Evolutionary conservation across 1,284 basidiomycete genomes (phyloP).

Genomic region (Ganoderma lucidum): DNA sequence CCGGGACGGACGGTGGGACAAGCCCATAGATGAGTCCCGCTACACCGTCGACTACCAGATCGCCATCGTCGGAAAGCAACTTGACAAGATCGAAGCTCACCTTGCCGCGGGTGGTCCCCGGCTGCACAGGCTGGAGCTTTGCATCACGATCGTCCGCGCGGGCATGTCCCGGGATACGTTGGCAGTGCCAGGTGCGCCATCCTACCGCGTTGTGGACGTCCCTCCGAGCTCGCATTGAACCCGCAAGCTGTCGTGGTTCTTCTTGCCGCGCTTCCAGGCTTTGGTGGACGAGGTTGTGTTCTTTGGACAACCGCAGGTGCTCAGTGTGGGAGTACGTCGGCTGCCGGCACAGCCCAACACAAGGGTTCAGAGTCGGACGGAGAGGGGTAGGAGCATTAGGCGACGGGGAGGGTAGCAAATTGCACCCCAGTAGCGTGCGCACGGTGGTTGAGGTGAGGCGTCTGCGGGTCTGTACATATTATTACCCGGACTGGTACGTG

Average conservation of each 20-base stretch:
- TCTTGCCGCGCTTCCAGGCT: not conserved
- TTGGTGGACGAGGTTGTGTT: not conserved
- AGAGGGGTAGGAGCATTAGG: not conserved
- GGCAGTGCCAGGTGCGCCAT: not conserved
- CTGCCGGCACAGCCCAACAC: not conserved
- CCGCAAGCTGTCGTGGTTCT: not conserved
- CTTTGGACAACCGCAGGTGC: not conserved
- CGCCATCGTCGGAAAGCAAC: not conserved
- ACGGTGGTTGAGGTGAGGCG: not conserved
- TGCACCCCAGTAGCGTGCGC: not conserved
- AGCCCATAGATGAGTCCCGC: not conserved
- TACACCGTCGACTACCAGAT: not conserved
- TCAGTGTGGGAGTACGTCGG: not conserved
- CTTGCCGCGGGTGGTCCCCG: not conserved
- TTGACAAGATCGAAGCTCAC: not conserved
- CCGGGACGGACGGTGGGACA: not conserved
- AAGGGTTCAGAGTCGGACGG: not conserved
- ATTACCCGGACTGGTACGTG: not conserved
- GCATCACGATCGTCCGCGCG: not conserved
- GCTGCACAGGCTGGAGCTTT: not conserved
- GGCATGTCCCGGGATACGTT: not conserved
- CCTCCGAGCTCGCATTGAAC: conserved; percentile 1
- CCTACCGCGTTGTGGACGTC: not conserved
- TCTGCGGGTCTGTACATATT: too few relatives aligned
- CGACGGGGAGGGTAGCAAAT: not conserved